These are phyloP conservation scores for Penicillium rolfsii DNA, from an alignment of 2,329 filamentous ascomycete genomes.

Conservation along the genomic window DNA sequence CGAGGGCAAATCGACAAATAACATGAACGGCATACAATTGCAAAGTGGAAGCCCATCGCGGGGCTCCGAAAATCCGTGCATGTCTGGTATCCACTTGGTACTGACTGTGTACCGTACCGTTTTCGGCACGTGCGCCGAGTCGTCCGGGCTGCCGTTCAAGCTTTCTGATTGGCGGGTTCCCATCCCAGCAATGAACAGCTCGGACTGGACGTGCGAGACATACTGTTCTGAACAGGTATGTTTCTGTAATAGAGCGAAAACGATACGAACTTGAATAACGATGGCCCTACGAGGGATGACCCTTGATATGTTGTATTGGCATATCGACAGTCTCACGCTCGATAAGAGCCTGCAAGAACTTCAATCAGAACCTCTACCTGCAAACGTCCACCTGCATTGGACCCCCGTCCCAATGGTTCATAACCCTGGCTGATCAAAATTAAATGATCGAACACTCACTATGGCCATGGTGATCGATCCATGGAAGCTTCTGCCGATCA, in stretches of 20 bases:
- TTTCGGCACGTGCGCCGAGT: constrained; percentile 9
- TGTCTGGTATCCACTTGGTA: background rate
- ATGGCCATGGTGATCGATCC: background rate
- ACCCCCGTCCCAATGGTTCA: background rate
- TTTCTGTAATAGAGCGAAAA: background rate
- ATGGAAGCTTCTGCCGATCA: background rate
- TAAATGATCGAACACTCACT: background rate
- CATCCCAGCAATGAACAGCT: constrained; percentile 24
- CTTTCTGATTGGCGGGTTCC: constrained; percentile 23
- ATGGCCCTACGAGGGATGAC: background rate
- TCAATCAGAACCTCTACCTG: background rate
- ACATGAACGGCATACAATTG: background rate
- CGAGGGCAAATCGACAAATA: background rate
- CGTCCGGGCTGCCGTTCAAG: background rate
- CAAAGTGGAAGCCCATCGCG: background rate
- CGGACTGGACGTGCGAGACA: background rate
- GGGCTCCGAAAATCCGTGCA: background rate
- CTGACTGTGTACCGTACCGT: constrained; percentile 15
- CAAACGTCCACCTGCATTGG: background rate
- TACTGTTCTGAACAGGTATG: constrained; percentile 13
- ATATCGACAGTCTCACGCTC: background rate
- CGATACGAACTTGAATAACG: background rate
- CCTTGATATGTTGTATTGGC: background rate
- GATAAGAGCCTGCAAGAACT: background rate
- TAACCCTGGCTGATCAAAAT: background rate